Evolutionary conservation across 2,329 filamentous ascomycete genomes (phyloP).

Genomic region (Epichloe gansuensis): DNA sequence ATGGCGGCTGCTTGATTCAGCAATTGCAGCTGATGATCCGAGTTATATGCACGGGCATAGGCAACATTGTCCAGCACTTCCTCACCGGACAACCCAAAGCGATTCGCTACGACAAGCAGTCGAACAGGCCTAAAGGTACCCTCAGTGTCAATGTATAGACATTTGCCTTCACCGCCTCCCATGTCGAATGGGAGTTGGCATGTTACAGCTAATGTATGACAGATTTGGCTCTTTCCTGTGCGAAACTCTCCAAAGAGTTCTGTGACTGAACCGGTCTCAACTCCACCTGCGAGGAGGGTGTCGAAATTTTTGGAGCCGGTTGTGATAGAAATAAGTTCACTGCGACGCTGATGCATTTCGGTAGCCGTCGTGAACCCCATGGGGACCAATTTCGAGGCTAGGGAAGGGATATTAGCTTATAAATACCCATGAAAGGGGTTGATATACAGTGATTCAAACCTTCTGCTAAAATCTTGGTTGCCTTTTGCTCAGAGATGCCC

Average conservation of each 20-base stretch:
- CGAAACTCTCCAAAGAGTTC: conserved; percentile 97
- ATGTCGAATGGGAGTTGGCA: conserved; percentile 97
- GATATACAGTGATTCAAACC: conserved; percentile 37
- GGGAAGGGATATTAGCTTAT: conserved; percentile 6
- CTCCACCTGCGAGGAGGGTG: conserved; percentile 81
- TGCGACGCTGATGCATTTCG: conserved; percentile 95
- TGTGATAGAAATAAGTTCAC: conserved; percentile 94
- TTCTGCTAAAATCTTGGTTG: conserved; percentile 78
- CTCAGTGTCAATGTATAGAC: conserved; percentile 96
- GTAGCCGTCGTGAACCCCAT: conserved; percentile 99
- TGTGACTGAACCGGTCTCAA: conserved; percentile 95
- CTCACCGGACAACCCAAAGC: conserved; percentile 88
- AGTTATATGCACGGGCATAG: conserved; percentile 96
- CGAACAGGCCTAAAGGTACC: conserved; percentile 92
- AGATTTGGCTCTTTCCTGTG: conserved; percentile 97
- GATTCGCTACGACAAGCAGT: conserved; percentile 79
- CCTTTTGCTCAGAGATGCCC: conserved; percentile 95
- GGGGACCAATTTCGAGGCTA: conserved; percentile 88
- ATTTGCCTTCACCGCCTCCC: conserved; percentile 97
- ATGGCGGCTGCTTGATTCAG: conserved; percentile 91
- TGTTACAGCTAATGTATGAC: conserved; percentile 94
- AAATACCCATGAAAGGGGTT: background rate
- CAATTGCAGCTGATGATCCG: conserved; percentile 89
- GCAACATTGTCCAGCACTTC: conserved; percentile 98
- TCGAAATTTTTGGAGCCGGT: conserved; percentile 97